These are phyloP conservation scores for Actinomortierella wolfii DNA, from an alignment of 371 early-diverging fungal genomes.

Conservation along the genomic window DNA sequence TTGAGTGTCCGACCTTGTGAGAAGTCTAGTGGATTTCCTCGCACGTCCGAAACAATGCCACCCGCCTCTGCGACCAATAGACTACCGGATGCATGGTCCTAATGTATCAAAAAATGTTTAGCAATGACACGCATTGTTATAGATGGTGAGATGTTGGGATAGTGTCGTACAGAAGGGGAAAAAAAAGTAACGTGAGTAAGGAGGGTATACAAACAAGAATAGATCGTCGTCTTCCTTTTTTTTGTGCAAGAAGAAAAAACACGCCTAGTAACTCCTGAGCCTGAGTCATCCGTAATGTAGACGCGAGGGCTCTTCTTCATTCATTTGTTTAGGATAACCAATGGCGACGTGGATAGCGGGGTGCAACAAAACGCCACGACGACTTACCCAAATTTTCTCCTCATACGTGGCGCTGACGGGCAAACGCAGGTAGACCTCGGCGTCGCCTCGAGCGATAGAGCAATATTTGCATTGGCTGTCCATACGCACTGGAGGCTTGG, in stretches of 20 bases:
- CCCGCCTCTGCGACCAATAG: conserved; percentile 95
- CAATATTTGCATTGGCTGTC: conserved; percentile 96
- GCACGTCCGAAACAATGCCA: conserved; percentile 85
- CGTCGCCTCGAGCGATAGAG: conserved; percentile 86
- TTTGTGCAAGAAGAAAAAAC: no score
- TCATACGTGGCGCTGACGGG: conserved; percentile 80
- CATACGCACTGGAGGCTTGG: conserved; percentile 81
- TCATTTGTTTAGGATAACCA: background rate
- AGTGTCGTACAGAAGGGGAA: background rate
- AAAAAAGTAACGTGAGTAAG: background rate
- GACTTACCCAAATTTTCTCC: conserved; percentile 95
- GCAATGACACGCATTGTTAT: background rate
- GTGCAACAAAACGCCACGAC: background rate
- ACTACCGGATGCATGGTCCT: conserved; percentile 95
- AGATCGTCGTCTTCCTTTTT: background rate
- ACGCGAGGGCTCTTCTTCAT: no score
- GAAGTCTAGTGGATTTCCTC: conserved; percentile 89
- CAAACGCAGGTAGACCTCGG: conserved; percentile 89
- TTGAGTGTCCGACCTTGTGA: conserved; percentile 82
- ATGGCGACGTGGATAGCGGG: no score
- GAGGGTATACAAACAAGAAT: background rate
- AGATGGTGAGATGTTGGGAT: background rate
- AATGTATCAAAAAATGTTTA: no score
- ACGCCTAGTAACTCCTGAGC: no score
- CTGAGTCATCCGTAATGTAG: no score